Evolutionary conservation across 177 flowering plant species (phyloP).

Genomic region (Tripterygium wilfordii): DNA sequence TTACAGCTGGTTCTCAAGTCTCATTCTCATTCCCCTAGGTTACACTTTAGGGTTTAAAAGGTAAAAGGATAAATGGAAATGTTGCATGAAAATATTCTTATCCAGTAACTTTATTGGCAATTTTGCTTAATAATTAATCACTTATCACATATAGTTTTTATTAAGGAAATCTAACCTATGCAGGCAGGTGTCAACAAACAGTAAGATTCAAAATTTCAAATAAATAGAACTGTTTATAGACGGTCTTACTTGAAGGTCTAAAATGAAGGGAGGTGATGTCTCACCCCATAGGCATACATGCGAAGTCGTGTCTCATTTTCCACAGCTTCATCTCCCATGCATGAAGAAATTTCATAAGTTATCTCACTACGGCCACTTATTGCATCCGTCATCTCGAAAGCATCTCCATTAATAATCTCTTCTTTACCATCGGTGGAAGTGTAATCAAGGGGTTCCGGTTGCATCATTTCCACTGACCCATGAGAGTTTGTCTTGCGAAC

Average conservation of each 20-base stretch:
- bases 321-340: constrained; percentile 15
- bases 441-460: constrained; percentile 18
- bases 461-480: constrained; percentile 12
- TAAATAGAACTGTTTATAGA: too few relatives aligned
- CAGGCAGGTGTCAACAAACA: too few relatives aligned
- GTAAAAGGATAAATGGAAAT: too few relatives aligned
- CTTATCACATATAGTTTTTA: too few relatives aligned
- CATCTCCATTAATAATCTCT: constrained; percentile 24
- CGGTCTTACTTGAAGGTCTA: neutral
- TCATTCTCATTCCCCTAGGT: too few relatives aligned
- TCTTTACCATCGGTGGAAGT: constrained; percentile 15
- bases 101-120: too few relatives aligned
- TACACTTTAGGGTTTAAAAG: too few relatives aligned
- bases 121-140: too few relatives aligned
- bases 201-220: too few relatives aligned
- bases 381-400: constrained; percentile 18
- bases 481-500: constrained; percentile 49
- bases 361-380: constrained; percentile 9
- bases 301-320: constrained; percentile 25
- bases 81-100: too few relatives aligned
- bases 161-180: too few relatives aligned
- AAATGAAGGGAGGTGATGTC: constrained; percentile 13
- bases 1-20: too few relatives aligned
- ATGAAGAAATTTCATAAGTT: constrained; percentile 17
- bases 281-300: constrained; percentile 85